Base-by-base conservation (phyloP, 192 early-diverging fungal species). In the Gaertneriomyces semiglobifer region DNA sequence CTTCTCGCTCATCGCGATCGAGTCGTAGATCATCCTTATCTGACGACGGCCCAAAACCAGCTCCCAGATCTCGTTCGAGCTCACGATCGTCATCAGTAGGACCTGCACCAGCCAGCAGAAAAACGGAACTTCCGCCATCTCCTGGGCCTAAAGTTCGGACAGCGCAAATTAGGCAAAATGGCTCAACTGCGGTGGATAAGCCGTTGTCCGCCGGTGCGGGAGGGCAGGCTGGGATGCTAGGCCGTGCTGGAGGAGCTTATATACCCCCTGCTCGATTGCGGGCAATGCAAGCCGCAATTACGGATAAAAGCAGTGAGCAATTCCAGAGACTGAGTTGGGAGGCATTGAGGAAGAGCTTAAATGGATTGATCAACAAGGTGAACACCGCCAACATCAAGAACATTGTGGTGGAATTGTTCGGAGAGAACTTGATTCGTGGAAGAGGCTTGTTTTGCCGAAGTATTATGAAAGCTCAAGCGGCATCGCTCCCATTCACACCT, bases 271-370 rank as follows among this genome's bases (percentile, higher is more conserved):
- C 87, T 16, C 80, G 87, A 42, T 79, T 93, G 71, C 79, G 90
- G 52, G 78, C 84, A 64, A 81, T 96, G 87, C 90, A 77, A 60
- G 71, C 77, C 10, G 50, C 62, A 14, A 83, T 92, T 55, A 86
- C 84, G 1, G 89, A 92, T 69, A 88, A 88, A 61, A 75, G 43
- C 39, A 84, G 78, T 55, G 75, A 77, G 19, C 84, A 84, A 39
- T 92, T 88, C 58, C 95, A 97, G 74, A 89, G 95, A 6, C 88
- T 93, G 74, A 88, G 86, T 25, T 98, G 95, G 95, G 94, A 98
- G 65, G 84, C 86, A 6, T 79, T 96, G 6, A 96, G 95, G 70
- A 98, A 96, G 74, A 88, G 84, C 60, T 89, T 98, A 62, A 98
- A 96, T 69, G 95, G 92, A 65, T 82, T 90, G 2, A 92, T 98